Conservation (phyloP, 768 basidiomycete genomes). For the Hericium rajendrae region DNA sequence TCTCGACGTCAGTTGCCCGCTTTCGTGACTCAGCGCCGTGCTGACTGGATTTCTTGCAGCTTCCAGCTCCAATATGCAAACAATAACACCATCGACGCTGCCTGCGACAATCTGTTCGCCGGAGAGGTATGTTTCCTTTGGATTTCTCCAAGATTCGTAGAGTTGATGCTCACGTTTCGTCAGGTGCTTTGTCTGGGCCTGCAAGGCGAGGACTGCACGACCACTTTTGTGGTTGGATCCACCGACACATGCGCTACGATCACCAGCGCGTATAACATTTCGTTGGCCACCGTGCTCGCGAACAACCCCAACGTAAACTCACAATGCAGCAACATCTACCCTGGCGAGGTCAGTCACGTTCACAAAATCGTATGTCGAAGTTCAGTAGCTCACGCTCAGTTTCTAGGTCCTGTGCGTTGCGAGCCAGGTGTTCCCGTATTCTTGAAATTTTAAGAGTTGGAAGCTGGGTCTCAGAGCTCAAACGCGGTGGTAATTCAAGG, state of each 20-base stretch:
- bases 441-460: too few relatives aligned
- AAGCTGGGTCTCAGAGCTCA: too few relatives aligned
- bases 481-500: too few relatives aligned
- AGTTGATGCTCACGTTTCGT: background rate
- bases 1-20: conserved; percentile 42
- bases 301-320: conserved; percentile 71
- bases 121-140: conserved; percentile 17
- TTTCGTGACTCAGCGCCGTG: conserved; percentile 1
- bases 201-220: conserved; percentile 48
- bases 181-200: conserved; percentile 52
- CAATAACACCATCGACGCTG: conserved; percentile 33
- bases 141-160: background rate
- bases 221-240: conserved; percentile 44
- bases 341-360: conserved; percentile 51
- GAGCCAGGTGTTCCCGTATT: background rate
- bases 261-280: conserved; percentile 29
- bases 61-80: conserved; percentile 70
- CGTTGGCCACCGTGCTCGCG: conserved; percentile 41
- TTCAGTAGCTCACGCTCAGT: background rate
- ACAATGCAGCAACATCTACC: conserved; percentile 56
- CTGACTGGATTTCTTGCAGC: conserved; percentile 24
- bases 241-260: conserved; percentile 53
- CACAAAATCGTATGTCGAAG: background rate
- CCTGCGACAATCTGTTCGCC: conserved; percentile 50
- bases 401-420: background rate